phyloP scores from a whole-genome alignment of 768 basidiomycete species.

The Symmetrospora coprosmae region DNA sequence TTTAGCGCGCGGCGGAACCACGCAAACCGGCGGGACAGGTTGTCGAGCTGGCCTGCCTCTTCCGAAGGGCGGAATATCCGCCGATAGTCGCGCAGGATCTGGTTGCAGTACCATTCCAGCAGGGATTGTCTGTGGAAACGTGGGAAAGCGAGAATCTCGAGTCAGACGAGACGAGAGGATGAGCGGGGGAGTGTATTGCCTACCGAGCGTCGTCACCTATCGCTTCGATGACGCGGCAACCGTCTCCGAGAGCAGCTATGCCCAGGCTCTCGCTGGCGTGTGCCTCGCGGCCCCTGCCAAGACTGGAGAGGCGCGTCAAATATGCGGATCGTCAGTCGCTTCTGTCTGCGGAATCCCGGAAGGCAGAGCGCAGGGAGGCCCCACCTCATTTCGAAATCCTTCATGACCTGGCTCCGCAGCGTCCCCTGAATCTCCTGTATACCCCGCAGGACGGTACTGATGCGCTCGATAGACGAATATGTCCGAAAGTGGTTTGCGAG shows the following conservation, averaged over 20 bases:
- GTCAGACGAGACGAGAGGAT: no score
- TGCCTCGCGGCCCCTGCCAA: not conserved
- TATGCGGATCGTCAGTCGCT: no score
- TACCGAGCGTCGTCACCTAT: slow-evolving; percentile 68
- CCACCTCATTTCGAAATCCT: slow-evolving; percentile 57
- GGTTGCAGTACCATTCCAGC: slow-evolving; percentile 71
- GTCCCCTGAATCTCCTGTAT: slow-evolving; percentile 71
- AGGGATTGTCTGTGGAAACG: slow-evolving; percentile 44
- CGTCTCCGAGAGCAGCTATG: slow-evolving; percentile 42
- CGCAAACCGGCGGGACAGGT: slow-evolving; percentile 76
- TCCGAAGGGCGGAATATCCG: slow-evolving; percentile 85
- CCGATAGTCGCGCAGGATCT: slow-evolving; percentile 88
- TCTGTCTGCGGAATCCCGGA: not conserved
- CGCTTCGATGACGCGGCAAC: slow-evolving; percentile 76
- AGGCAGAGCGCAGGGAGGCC: not conserved
- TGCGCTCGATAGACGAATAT: slow-evolving; percentile 59
- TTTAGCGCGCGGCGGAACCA: slow-evolving; percentile 82
- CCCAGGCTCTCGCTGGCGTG: not conserved
- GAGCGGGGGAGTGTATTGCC: not conserved
- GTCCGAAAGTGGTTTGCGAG: slow-evolving; percentile 66
- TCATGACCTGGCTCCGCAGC: slow-evolving; percentile 63
- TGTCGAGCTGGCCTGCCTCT: slow-evolving; percentile 90
- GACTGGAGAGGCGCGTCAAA: not conserved
- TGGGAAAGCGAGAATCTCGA: no score
- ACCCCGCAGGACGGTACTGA: slow-evolving; percentile 61